A percentile compares a stretch with the other conserved stretches of the same genome.
phyloP scores from a whole-genome alignment of 73 alveolate species.

The Paraurostyla sp. region DNA sequence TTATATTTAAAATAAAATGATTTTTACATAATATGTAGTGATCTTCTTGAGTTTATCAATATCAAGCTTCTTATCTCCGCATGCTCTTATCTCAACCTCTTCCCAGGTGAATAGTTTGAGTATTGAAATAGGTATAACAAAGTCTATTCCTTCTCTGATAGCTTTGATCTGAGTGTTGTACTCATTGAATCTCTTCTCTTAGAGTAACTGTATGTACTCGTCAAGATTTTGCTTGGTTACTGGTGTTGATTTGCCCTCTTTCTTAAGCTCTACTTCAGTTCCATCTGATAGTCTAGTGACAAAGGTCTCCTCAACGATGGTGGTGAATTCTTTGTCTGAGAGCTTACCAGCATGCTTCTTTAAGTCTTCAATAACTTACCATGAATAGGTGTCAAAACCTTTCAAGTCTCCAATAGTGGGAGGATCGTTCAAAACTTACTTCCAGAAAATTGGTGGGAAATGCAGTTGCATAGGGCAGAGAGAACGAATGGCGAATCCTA shows the following conservation, averaged over 20 bases:
- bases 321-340: constrained; percentile 5
- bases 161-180: constrained; percentile 74
- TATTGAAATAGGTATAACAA: constrained; percentile 70
- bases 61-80: constrained; percentile 81
- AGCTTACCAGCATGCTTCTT: constrained; percentile 61
- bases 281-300: constrained; percentile 78
- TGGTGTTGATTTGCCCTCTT: constrained; percentile 72
- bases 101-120: constrained; percentile 82
- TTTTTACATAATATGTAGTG: constrained; percentile 52
- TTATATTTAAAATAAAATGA: neutral
- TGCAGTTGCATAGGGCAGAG: constrained; percentile 77
- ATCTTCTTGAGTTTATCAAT: constrained; percentile 79
- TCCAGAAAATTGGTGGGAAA: constrained; percentile 84
- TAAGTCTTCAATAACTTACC: constrained; percentile 82
- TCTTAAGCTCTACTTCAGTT: constrained; percentile 74
- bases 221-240: constrained; percentile 74
- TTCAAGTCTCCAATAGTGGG: constrained; percentile 73
- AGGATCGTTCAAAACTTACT: constrained; percentile 73
- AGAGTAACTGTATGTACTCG: constrained; percentile 68
- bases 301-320: constrained; percentile 64
- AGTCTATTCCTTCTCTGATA: constrained; percentile 75
- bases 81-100: constrained; percentile 81
- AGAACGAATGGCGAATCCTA: constrained; percentile 83
- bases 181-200: constrained; percentile 70
- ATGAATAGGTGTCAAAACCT: constrained; percentile 79